Percentiles rank a stretch among this genome's conserved stretches.
phyloP scores from a whole-genome alignment of 2,329 filamentous ascomycete genomes.

The Alternaria burnsii region DNA sequence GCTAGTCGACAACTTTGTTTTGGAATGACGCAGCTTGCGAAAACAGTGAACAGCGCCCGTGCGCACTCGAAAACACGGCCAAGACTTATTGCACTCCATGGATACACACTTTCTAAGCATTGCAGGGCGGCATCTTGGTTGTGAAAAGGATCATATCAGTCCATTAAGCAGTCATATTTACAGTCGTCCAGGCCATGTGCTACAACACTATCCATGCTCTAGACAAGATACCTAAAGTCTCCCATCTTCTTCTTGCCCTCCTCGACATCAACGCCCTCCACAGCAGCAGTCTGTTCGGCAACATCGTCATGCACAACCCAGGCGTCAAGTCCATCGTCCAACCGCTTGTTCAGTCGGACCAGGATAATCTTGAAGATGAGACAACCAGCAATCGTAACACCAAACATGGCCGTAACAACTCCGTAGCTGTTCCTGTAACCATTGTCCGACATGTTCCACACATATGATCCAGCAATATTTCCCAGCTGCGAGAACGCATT shows the following conservation, averaged over 20 bases:
- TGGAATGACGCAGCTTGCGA: constrained; percentile 9
- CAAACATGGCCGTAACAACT: constrained; percentile 72
- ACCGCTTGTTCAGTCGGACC: constrained; percentile 40
- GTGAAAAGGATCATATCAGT: not conserved
- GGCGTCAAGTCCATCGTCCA: constrained; percentile 41
- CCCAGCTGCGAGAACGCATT: constrained; percentile 59
- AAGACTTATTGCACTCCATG: not conserved
- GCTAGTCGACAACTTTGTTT: constrained; percentile 12
- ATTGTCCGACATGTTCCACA: constrained; percentile 67
- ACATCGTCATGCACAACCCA: constrained; percentile 42
- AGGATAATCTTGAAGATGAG: constrained; percentile 42
- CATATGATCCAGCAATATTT: constrained; percentile 65
- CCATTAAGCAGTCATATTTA: not conserved
- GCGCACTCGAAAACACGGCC: not conserved
- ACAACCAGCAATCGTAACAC: constrained; percentile 64
- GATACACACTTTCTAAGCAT: too few species aligned
- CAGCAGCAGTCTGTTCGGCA: constrained; percentile 40
- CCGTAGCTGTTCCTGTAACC: constrained; percentile 71
- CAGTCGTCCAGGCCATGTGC: not conserved
- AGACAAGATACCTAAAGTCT: constrained; percentile 47
- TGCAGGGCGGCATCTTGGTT: not conserved
- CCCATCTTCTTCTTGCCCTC: constrained; percentile 38
- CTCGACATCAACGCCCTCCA: constrained; percentile 40
- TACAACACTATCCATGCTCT: not conserved
- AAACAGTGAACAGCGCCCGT: not conserved